These are phyloP conservation scores for Cercospora nicotianae DNA, from an alignment of 2,329 filamentous ascomycete genomes.

Conservation along the genomic window DNA sequence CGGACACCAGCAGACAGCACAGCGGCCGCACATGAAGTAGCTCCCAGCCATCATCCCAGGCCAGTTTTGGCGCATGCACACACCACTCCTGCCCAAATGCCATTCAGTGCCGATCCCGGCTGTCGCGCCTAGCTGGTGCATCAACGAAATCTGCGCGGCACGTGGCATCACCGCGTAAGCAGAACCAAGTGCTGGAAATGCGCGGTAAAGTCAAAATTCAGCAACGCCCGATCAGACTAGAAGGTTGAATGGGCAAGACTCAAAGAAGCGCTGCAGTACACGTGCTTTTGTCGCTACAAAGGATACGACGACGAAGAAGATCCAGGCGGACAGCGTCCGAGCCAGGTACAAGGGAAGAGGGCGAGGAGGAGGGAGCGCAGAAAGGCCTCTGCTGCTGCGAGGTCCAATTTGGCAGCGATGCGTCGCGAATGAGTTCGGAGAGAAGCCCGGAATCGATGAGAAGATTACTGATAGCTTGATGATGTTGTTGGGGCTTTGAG, in stretches of 20 bases:
- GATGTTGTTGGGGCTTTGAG: not conserved
- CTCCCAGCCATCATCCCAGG: not conserved
- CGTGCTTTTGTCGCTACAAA: conserved; percentile 33
- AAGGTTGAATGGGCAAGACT: conserved; percentile 22
- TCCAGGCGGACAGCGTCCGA: conserved; percentile 20
- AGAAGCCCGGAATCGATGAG: not conserved
- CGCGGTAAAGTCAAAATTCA: conserved; percentile 20
- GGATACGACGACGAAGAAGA: conserved; percentile 30
- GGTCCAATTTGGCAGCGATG: not conserved
- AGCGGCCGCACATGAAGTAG: not conserved
- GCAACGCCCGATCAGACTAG: not conserved
- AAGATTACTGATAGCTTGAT: not conserved
- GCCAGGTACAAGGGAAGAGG: conserved; percentile 2
- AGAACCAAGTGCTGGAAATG: conserved; percentile 35
- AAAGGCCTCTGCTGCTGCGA: not conserved
- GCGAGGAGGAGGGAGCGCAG: not conserved
- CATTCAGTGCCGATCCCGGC: conserved; percentile 7
- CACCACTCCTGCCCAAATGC: not conserved
- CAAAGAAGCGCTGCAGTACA: conserved; percentile 26
- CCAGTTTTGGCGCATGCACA: not conserved
- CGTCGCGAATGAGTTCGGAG: not conserved
- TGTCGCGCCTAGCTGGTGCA: conserved; percentile 27
- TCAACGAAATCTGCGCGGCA: conserved; percentile 28
- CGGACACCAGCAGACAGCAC: not conserved
- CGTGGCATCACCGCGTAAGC: conserved; percentile 33